Base-by-base conservation (phyloP, 352 stramenopile genomes). In the Globisporangium nodosum region DNA sequence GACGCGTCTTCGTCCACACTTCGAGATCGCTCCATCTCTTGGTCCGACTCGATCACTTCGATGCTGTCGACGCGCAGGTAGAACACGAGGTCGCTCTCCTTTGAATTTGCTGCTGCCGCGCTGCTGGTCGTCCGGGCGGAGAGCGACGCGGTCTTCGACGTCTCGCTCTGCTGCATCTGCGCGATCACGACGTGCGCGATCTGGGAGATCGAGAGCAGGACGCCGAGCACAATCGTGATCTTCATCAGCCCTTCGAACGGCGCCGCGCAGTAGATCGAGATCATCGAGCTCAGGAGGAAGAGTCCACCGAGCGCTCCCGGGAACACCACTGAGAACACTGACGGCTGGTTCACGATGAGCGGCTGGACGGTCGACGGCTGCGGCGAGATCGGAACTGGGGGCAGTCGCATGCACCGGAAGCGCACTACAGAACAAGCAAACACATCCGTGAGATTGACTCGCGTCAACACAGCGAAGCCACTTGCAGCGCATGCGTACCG, bases 161-260 rank as follows among this genome's bases (percentile, higher is more conserved):
- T 60, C 15, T 62, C 52, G 4, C 52, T 61, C 56, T 79, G 72
- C 42, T 63, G 40, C 24, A 61, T 64, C 35, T 68, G 76, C 53
- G 78, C 52, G 57, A 75, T 70, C 27, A 78, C 57, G 60, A 88
- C 87, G 54, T 90, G 82, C 12, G 71, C 58, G 33, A 88, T 85
- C 66, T 90, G 82, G 8, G 85, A 92, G 45, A 92, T 45, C 0
- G 85, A 88, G n/a, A 92, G 64, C 39, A 90, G 55, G 20, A 88
- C 76, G 37, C 85, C 85, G 6, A 94, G 74, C n/a, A 91, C 72
- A 20, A 91, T 90, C 12, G 85, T 94, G 58, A 94, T 76, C 66
- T 94, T 85, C 85, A 92, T 94, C 51, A 94, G 65, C 2, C 81
- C 82, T 65, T 87, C 78, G 51, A 92, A 92, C 30, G 82, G 77